Base-by-base conservation (phyloP, 2,329 filamentous ascomycete species). In the Pyrenochaeta sp. region DNA sequence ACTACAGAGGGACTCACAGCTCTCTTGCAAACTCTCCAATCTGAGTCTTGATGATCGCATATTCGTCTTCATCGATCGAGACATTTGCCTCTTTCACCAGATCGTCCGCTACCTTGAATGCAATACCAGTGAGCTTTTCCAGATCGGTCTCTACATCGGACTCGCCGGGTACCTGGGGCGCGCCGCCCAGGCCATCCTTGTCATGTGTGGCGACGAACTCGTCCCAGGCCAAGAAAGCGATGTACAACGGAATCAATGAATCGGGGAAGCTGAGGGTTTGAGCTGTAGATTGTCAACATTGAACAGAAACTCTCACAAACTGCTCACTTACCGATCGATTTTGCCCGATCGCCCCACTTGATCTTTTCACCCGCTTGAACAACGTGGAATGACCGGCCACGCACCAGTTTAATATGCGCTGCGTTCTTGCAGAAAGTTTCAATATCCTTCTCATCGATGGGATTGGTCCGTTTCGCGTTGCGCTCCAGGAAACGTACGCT, bases 351-450 rank as follows among this genome's bases (percentile, higher is more conserved):
- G 58, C 82, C 80, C 71, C 79, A 79, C 25, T 76, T 77, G 50
- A 80, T 73, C 46, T 73, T 73, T 49, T 77, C 73, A 45, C 82
- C 81, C 65, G 77, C 66, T 15, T 77, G 74, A 1, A 79, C 76
- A n/a, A 83, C 68, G 36, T 83, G 83, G 47, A 88, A 82, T 2
- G 81, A 79, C 28, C 83, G 79, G 19, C 87, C 87, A 28, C 90
- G 90, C 56, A 98, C 89, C 47, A 98, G 86, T 78, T 95, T 96
- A 74, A 97, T 90, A 74, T 96, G 95, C 46, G 91, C 91, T 49
- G 93, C 94, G 67, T 96, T 96, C 79, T 96, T 97, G 85, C 94
- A 98, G 77, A 97, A 98, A 36, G 90, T 83, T 72, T 97, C 93
- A 45, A 98, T 89, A 68, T 97, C 92, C 52, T 86, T 86, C 44